phyloP scores from a whole-genome alignment of 2,329 filamentous ascomycete genomes.

The Apiospora saccharicola region DNA sequence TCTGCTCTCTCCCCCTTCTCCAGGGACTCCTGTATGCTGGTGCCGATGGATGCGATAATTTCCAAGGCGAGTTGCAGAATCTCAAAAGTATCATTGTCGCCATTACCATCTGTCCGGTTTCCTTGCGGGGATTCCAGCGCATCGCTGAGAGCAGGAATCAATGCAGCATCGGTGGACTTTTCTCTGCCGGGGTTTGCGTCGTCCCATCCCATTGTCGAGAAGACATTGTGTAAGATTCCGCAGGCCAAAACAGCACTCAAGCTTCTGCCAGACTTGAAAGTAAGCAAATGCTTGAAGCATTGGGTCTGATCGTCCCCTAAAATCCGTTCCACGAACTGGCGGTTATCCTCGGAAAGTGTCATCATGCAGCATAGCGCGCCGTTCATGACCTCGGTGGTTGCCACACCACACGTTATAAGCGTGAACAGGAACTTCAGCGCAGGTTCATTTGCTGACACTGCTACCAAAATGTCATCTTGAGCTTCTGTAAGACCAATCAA shows the following conservation, averaged over 20 bases:
- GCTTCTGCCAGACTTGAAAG: slow-evolving; percentile 55
- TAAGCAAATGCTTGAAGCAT: slow-evolving; percentile 58
- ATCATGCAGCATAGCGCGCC: slow-evolving; percentile 63
- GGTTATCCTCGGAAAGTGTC: slow-evolving; percentile 67
- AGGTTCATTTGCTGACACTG: slow-evolving; percentile 56
- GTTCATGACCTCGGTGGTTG: slow-evolving; percentile 52
- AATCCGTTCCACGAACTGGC: slow-evolving; percentile 59
- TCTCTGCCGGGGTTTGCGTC: slow-evolving; percentile 57
- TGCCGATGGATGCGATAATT: slow-evolving; percentile 70
- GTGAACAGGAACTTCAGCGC: slow-evolving; percentile 63
- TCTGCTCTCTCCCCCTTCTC: slow-evolving; percentile 52
- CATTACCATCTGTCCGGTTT: slow-evolving; percentile 42
- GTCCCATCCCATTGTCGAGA: slow-evolving; percentile 60
- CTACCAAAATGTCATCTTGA: slow-evolving; percentile 65
- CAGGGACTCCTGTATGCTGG: slow-evolving; percentile 60
- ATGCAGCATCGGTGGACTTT: slow-evolving; percentile 57
- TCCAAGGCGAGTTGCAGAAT: slow-evolving; percentile 65
- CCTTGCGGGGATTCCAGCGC: slow-evolving; percentile 45
- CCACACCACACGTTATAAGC: slow-evolving; percentile 51
- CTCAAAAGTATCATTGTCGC: slow-evolving; percentile 52
- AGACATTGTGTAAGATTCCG: slow-evolving; percentile 69
- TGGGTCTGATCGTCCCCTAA: slow-evolving; percentile 54
- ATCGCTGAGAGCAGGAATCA: slow-evolving; percentile 54
- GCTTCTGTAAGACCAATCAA: slow-evolving; percentile 63
- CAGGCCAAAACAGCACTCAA: slow-evolving; percentile 64